phyloP scores from a whole-genome alignment of 441 rosid species.

The Cnidoscolus chayamansa region DNA sequence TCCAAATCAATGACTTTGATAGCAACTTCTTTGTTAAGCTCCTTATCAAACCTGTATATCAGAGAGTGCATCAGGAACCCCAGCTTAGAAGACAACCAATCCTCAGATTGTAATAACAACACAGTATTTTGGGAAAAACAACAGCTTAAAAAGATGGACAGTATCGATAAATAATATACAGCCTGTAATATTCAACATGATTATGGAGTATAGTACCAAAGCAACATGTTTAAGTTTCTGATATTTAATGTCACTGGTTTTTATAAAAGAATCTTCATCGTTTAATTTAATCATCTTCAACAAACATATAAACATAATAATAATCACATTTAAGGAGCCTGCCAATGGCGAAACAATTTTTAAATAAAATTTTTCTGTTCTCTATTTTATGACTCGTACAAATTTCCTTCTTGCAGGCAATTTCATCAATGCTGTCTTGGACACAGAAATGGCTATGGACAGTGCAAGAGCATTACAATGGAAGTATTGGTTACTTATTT shows the following conservation, averaged over 20 bases:
- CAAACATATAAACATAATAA: background rate
- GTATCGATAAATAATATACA: background rate
- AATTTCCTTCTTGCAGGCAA: background rate
- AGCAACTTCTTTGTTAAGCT: conserved; percentile 92
- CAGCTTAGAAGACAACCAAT: conserved; percentile 3
- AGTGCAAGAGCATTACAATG: background rate
- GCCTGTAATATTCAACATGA: background rate
- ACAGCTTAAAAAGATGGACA: background rate
- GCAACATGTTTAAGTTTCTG: conserved; percentile 6
- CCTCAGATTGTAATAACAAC: conserved; percentile 5
- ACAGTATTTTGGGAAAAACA: background rate
- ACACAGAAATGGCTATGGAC: background rate
- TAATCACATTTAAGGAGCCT: background rate
- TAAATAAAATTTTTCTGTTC: background rate
- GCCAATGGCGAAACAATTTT: background rate
- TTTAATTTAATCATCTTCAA: background rate
- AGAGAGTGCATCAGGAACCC: conserved; percentile 22
- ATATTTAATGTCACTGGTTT: background rate
- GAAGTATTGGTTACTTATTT: background rate
- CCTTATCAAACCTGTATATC: conserved; percentile 85
- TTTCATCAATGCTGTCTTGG: background rate
- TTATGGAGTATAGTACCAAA: background rate
- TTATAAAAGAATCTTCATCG: background rate
- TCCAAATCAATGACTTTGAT: conserved; percentile 98
- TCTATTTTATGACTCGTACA: background rate